Base-by-base conservation (phyloP, 2,329 filamentous ascomycete species). In the Rugonectria rugulosa region DNA sequence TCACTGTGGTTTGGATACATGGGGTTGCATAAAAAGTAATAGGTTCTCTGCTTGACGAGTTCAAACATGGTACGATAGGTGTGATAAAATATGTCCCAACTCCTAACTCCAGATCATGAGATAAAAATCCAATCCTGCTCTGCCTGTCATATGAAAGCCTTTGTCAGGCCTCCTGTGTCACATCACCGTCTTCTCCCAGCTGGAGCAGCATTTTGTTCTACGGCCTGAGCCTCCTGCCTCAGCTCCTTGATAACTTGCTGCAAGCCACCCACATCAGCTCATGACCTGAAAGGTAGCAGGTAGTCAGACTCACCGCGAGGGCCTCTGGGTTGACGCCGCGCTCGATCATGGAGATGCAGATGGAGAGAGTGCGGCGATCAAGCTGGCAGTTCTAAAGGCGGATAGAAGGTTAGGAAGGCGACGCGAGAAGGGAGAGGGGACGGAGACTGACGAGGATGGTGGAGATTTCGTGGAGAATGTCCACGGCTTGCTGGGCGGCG, bases 261-360 rank as follows among this genome's bases (percentile, higher is more conserved):
- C 17, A 4, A 15, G 3, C 14, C 3, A 17, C 59, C 9, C 50
- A 46, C 23, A 31, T 14, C 14, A 2, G 12, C 5, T 26, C 9
- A 7, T 2, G 26, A 2, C 6, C 1, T 2, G 3, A 3, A 19
- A 24, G 6, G 4, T 2, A 15, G 14, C 5, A 3, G 3, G 3
- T 2, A 17, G 17, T 9, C 2, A 6, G 7, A 63, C 91, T 70
- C 82, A 98, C 95, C 20, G 94, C 93, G 26, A 99, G 80, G 1
- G 94, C 95, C 73, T 98, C 94, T 0, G 95, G 95, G 70, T 97
- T 97, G 24, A 98, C 92, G 12, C 95, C 95, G 70, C 97, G 97
- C 76, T 99, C 95, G 66, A 99, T 96, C 74, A 99, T 84, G 49
- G 92, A 97, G 57, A 98, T 94, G 75, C 95, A 99, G 60, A 97